Conservation (phyloP, 495 filamentous ascomycete species). For the Podospora pseudopauciseta region DNA sequence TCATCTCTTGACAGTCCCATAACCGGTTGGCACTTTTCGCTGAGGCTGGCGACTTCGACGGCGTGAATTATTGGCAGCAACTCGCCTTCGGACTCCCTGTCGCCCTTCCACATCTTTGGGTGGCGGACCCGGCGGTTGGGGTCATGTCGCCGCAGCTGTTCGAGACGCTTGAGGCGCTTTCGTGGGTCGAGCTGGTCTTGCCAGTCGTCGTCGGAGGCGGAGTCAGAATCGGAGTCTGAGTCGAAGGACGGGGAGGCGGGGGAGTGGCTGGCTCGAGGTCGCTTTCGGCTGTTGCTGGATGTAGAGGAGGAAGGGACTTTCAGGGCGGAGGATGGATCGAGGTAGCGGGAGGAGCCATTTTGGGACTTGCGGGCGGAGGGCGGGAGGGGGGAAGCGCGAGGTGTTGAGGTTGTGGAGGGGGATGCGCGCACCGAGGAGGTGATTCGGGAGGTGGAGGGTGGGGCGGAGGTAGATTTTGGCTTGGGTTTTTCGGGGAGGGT, state of each 20-base stretch:
- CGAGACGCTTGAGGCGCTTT: conserved; percentile 32
- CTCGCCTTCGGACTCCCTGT: conserved; percentile 37
- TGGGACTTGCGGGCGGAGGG: background rate
- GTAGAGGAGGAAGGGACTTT: background rate
- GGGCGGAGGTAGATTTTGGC: conserved; percentile 14
- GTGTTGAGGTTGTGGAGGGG: conserved; percentile 3
- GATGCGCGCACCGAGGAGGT: conserved; percentile 3
- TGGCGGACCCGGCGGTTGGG: conserved; percentile 57
- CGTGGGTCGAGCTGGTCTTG: conserved; percentile 31
- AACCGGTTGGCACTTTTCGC: conserved; percentile 46
- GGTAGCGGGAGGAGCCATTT: conserved; percentile 6
- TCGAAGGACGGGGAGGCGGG: conserved; percentile 17
- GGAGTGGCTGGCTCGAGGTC: conserved; percentile 12
- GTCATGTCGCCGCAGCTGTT: conserved; percentile 38
- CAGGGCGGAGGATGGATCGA: conserved; percentile 13
- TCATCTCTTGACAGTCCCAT: conserved; percentile 46
- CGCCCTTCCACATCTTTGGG: conserved; percentile 54
- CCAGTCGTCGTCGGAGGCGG: conserved; percentile 35
- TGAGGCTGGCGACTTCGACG: conserved; percentile 57
- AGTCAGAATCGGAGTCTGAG: conserved; percentile 26
- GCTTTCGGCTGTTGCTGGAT: conserved; percentile 29
- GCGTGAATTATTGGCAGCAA: conserved; percentile 57
- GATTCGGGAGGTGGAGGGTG: conserved; percentile 6
- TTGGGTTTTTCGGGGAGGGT: conserved; percentile 23
- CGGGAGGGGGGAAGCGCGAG: background rate